phyloP scores from a whole-genome alignment of 2,329 filamentous ascomycete species.

The Diaporthe citriasiana region DNA sequence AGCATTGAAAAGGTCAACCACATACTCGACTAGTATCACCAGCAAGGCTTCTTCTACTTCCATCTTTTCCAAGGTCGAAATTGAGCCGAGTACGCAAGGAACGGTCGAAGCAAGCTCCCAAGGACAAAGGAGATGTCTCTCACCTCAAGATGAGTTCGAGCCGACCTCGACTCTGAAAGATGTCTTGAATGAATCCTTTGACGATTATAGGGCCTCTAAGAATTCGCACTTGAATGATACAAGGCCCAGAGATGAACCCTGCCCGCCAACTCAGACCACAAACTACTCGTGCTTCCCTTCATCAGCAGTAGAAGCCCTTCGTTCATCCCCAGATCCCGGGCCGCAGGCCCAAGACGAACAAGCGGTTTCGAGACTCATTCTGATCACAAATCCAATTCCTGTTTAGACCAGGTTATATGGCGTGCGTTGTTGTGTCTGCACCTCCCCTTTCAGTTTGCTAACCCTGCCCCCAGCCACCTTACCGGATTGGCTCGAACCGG shows the following conservation, averaged over 20 bases:
- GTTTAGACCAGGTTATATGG: neutral
- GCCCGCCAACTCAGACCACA: neutral
- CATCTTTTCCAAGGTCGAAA: constrained; percentile 52
- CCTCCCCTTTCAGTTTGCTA: neutral
- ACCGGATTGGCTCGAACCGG: constrained; percentile 57
- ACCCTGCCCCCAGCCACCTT: constrained; percentile 52
- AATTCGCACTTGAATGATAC: neutral
- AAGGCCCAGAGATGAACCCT: neutral
- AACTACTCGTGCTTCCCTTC: neutral
- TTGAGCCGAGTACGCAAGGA: constrained; percentile 49
- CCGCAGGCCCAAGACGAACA: neutral
- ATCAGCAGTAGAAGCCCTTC: neutral
- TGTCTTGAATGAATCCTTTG: constrained; percentile 8
- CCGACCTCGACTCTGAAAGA: neutral
- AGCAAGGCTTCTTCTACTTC: constrained; percentile 51
- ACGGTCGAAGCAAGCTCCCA: constrained; percentile 51
- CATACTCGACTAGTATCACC: constrained; percentile 50
- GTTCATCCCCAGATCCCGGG: neutral
- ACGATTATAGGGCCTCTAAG: neutral
- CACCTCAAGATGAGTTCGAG: neutral
- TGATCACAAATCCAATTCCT: neutral
- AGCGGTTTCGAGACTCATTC: neutral
- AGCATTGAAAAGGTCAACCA: neutral
- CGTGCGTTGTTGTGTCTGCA: neutral
- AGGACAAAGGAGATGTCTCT: constrained; percentile 12